phyloP scores from a whole-genome alignment of 352 stramenopile species.

The Phytopythium kandeliae region DNA sequence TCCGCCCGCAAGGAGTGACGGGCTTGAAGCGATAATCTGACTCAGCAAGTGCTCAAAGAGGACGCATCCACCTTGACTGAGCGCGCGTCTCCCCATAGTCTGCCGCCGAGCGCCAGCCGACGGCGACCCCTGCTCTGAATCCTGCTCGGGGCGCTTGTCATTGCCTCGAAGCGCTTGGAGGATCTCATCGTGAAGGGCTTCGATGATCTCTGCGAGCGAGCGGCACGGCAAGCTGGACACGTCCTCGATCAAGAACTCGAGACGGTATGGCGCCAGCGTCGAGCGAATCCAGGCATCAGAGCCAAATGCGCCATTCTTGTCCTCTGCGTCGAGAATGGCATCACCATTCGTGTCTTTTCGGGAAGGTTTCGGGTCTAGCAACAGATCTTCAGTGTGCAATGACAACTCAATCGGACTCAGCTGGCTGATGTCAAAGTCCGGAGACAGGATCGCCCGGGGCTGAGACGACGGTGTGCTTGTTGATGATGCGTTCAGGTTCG shows the following conservation, averaged over 20 bases:
- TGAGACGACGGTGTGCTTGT: constrained; percentile 8
- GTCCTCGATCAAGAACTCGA: constrained; percentile 61
- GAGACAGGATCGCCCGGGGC: constrained; percentile 15
- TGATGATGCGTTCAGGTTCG: constrained; percentile 22
- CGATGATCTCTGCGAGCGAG: constrained; percentile 38
- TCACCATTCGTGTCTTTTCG: constrained; percentile 10
- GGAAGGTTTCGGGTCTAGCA: constrained; percentile 23
- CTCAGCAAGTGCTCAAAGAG: constrained; percentile 62
- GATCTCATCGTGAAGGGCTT: constrained; percentile 53
- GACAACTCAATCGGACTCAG: constrained; percentile 35
- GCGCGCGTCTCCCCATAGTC: neutral
- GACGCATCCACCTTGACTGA: constrained; percentile 59
- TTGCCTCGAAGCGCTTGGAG: constrained; percentile 23
- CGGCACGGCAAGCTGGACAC: constrained; percentile 40
- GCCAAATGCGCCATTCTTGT: constrained; percentile 26
- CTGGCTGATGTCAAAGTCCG: constrained; percentile 21
- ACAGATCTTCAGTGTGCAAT: constrained; percentile 42
- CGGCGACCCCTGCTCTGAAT: constrained; percentile 11
- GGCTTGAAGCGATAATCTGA: constrained; percentile 28
- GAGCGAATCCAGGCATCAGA: constrained; percentile 54
- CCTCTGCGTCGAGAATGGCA: constrained; percentile 5
- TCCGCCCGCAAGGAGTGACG: constrained; percentile 23
- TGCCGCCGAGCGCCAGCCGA: neutral
- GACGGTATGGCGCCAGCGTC: constrained; percentile 58
- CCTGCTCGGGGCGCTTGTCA: constrained; percentile 13